Conservation (phyloP, 2,329 filamentous ascomycete genomes). For the Pseudogymnoascus sp. region DNA sequence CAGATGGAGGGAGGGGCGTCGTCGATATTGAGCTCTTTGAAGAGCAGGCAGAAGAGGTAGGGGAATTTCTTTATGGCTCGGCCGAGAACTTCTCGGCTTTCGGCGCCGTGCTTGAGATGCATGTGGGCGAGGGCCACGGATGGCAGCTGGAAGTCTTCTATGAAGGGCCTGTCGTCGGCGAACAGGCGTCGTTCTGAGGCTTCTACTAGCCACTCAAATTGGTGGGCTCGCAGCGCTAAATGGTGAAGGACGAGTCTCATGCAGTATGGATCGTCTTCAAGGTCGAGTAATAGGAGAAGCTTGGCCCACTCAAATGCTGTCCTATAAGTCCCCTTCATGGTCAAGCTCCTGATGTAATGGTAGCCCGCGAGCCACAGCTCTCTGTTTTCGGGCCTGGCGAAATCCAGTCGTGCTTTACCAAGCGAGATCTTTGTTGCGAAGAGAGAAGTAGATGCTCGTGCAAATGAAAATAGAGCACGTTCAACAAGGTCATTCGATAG, state of each 20-base stretch:
- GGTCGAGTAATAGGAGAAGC: conserved; percentile 66
- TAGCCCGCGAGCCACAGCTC: conserved; percentile 88
- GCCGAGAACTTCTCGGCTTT: conserved; percentile 56
- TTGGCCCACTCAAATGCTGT: conserved; percentile 94
- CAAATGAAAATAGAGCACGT: conserved; percentile 85
- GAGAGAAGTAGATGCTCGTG: conserved; percentile 74
- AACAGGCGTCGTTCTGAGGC: conserved; percentile 32
- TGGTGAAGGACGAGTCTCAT: conserved; percentile 75
- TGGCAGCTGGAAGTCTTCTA: conserved; percentile 45
- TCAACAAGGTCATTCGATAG: conserved; percentile 82
- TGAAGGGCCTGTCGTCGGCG: conserved; percentile 29
- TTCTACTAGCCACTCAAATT: conserved; percentile 67
- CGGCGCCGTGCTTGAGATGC: conserved; percentile 56
- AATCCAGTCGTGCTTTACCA: conserved; percentile 74
- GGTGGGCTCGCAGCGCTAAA: conserved; percentile 71
- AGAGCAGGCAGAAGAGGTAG: conserved; percentile 76
- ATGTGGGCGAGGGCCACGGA: conserved; percentile 69
- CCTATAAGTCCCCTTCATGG: conserved; percentile 85
- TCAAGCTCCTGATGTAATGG: conserved; percentile 77
- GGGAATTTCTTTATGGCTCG: conserved; percentile 65
- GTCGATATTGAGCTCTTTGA: conserved; percentile 71
- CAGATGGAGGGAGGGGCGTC: conserved; percentile 70
- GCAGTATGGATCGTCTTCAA: conserved; percentile 69
- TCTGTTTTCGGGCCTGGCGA: conserved; percentile 74
- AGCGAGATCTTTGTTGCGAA: conserved; percentile 69